Percentiles rank a stretch among this genome's conserved stretches.
phyloP scores from a whole-genome alignment of 495 filamentous ascomycete genomes.

The Cladorrhinum samala region DNA sequence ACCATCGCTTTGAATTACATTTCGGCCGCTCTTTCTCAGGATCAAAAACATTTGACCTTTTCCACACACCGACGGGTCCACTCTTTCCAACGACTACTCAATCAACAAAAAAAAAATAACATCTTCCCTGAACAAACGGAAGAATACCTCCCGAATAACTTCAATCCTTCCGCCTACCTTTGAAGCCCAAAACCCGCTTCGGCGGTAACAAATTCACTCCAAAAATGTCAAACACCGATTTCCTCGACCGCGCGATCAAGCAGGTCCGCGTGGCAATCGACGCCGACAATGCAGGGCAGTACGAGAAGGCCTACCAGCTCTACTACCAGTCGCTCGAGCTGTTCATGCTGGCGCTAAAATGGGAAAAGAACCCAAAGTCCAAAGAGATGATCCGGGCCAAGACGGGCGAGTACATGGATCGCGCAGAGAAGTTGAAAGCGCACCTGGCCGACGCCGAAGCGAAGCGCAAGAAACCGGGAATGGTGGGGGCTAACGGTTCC shows the following conservation, averaged over 20 bases:
- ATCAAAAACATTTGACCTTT: no score
- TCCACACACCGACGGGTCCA: no score
- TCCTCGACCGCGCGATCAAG: constrained; percentile 90
- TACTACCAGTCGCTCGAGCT: constrained; percentile 93
- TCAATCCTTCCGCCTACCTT: background rate
- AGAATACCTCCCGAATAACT: background rate
- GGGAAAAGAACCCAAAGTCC: constrained; percentile 93
- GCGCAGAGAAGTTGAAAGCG: constrained; percentile 92
- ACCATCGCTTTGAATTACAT: no score
- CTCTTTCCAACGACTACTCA: no score
- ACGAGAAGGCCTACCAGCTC: constrained; percentile 88
- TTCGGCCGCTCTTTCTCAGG: no score
- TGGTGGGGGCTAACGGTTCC: constrained; percentile 82
- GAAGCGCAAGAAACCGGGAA: constrained; percentile 64
- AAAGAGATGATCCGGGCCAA: constrained; percentile 97
- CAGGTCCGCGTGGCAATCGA: constrained; percentile 96
- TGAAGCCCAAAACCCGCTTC: constrained; percentile 1
- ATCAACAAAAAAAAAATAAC: no score
- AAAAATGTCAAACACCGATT: constrained; percentile 98
- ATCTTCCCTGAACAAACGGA: background rate
- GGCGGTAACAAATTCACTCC: background rate
- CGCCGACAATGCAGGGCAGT: constrained; percentile 88
- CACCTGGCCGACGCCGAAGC: constrained; percentile 73
- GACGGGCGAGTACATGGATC: constrained; percentile 93
- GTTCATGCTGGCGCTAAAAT: constrained; percentile 95